These are phyloP conservation scores for Sherardia arvensis DNA, from an alignment of 257 asterid genomes.

Conservation along the genomic window DNA sequence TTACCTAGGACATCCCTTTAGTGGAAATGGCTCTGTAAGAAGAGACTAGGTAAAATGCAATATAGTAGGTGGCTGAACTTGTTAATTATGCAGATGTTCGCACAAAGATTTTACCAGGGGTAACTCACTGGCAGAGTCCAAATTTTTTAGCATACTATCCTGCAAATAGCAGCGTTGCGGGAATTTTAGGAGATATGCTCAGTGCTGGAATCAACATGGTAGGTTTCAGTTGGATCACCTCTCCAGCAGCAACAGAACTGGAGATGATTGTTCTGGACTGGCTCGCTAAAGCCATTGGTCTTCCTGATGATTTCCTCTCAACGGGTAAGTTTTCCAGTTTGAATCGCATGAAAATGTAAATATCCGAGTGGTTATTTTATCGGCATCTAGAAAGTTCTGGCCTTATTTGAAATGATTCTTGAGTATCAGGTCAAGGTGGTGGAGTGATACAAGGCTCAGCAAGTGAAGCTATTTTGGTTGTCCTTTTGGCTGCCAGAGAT, in stretches of 20 bases:
- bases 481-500: constrained; percentile 89
- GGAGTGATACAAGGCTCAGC: constrained; percentile 95
- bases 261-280: constrained; percentile 86
- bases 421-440: constrained; percentile 66
- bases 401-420: constrained; percentile 7
- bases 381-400: neutral
- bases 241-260: constrained; percentile 98
- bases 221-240: constrained; percentile 93
- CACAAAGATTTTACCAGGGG: constrained; percentile 79
- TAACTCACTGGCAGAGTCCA: constrained; percentile 97
- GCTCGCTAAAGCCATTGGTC: constrained; percentile 79
- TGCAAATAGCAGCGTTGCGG: constrained; percentile 78
- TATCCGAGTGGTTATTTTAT: too few species aligned
- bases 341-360: neutral
- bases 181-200: constrained; percentile 93
- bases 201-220: constrained; percentile 89
- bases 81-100: constrained; percentile 43
- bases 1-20: neutral
- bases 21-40: too few species aligned
- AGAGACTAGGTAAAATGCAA: neutral
- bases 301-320: constrained; percentile 69
- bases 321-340: constrained; percentile 31
- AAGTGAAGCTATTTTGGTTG: constrained; percentile 86
- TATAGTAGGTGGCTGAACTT: neutral
- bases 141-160: constrained; percentile 77